Evolutionary conservation across 768 basidiomycete genomes (phyloP).

Genomic region (Daedaleopsis nitida): DNA sequence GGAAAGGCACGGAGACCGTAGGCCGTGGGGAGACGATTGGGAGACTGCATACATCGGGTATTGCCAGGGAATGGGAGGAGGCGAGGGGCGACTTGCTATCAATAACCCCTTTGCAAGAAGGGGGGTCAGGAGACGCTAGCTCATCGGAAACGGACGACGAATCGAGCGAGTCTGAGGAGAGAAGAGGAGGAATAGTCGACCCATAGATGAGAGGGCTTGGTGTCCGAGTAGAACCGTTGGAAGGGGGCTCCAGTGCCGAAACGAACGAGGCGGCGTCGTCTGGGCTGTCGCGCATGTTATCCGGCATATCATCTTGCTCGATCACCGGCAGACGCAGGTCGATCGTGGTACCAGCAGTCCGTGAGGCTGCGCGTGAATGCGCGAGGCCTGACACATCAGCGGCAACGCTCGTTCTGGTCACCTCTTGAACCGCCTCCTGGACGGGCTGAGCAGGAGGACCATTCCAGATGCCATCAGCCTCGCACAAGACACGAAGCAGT

Average conservation of each 20-base stretch:
- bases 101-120: slow-evolving; percentile 1
- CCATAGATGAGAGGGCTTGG: slow-evolving; percentile 37
- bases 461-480: slow-evolving; percentile 69
- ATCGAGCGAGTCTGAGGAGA: slow-evolving; percentile 58
- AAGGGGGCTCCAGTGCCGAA: slow-evolving; percentile 35
- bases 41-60: slow-evolving; percentile 11
- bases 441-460: slow-evolving; percentile 16
- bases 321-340: slow-evolving; percentile 17
- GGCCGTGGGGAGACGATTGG: background rate
- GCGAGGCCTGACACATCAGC: background rate
- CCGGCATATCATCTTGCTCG: slow-evolving; percentile 12
- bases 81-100: slow-evolving; percentile 12
- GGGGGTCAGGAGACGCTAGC: slow-evolving; percentile 18
- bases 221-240: slow-evolving; percentile 31
- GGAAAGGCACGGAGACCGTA: slow-evolving; percentile 45
- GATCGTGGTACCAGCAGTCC: background rate
- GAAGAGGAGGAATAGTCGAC: slow-evolving; percentile 49
- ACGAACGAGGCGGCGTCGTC: slow-evolving; percentile 31
- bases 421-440: background rate
- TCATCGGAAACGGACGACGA: slow-evolving; percentile 55
- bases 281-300: slow-evolving; percentile 9
- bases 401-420: background rate
- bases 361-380: background rate
- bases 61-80: slow-evolving; percentile 15
- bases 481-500: slow-evolving; percentile 71